Evolutionary conservation across 1,284 basidiomycete species (phyloP).

Genomic region (Ustilago sp.): DNA sequence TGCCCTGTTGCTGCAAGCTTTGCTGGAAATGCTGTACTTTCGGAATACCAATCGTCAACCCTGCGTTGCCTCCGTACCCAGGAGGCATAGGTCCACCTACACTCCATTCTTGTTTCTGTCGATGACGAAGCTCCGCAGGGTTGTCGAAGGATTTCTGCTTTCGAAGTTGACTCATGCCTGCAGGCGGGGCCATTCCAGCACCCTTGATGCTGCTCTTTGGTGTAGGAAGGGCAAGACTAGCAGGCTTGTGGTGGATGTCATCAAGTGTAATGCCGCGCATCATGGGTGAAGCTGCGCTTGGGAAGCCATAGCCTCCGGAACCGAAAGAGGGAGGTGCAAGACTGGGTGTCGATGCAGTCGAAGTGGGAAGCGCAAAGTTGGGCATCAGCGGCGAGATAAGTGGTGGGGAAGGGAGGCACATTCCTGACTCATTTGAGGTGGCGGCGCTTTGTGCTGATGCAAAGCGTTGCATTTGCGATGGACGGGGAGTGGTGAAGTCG

Average conservation of each 20-base stretch:
- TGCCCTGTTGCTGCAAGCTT: slow-evolving; percentile 5
- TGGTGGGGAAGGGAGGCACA: slow-evolving; percentile 43
- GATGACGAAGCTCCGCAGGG: slow-evolving; percentile 45
- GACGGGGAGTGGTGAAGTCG: slow-evolving; percentile 43
- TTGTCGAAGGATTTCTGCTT: slow-evolving; percentile 55
- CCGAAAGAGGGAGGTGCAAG: slow-evolving; percentile 13
- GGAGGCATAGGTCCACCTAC: slow-evolving; percentile 36
- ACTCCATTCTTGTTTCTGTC: slow-evolving; percentile 47
- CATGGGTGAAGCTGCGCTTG: slow-evolving; percentile 8
- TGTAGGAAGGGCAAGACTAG: slow-evolving; percentile 11
- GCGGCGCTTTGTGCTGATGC: slow-evolving; percentile 26
- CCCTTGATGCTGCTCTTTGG: background rate
- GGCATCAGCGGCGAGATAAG: slow-evolving; percentile 44
- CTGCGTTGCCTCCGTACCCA: slow-evolving; percentile 29
- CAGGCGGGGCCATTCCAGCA: background rate
- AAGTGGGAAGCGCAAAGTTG: slow-evolving; percentile 32
- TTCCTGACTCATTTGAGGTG: slow-evolving; percentile 2
- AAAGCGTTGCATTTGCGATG: slow-evolving; percentile 46
- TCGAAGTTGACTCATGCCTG: slow-evolving; percentile 33
- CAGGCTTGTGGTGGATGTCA: slow-evolving; percentile 44
- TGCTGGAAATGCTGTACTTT: slow-evolving; percentile 19
- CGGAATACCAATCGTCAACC: slow-evolving; percentile 42
- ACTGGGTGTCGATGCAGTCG: slow-evolving; percentile 31
- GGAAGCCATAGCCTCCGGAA: slow-evolving; percentile 25
- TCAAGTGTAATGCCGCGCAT: slow-evolving; percentile 25